These are phyloP conservation scores for Clathrus columnatus DNA, from an alignment of 768 basidiomycete species.

Conservation along the genomic window DNA sequence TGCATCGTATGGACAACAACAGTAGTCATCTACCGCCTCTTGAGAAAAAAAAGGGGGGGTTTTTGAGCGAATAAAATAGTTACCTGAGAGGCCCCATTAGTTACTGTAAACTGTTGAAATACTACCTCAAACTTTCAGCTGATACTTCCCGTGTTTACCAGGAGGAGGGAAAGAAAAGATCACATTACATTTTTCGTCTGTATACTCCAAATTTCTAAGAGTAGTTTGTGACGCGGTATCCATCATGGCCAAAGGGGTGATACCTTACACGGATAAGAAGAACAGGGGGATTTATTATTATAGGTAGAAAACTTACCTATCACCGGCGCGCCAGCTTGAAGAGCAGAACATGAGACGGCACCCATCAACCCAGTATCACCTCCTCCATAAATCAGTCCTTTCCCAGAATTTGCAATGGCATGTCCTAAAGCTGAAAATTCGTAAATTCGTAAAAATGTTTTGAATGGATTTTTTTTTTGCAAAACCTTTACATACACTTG, in stretches of 20 bases:
- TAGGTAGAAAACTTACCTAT: conserved; percentile 18
- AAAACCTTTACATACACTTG: conserved; percentile 58
- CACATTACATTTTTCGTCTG: background rate
- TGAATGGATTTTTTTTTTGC: conserved; percentile 12
- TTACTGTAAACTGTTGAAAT: conserved; percentile 28
- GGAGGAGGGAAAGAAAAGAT: background rate
- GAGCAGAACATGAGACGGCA: conserved; percentile 54
- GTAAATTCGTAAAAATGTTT: background rate
- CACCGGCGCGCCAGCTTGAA: conserved; percentile 60
- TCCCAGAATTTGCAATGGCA: conserved; percentile 51
- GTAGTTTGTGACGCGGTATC: conserved; percentile 56
- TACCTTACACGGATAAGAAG: conserved; percentile 37
- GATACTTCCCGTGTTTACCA: conserved; percentile 15
- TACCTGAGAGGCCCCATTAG: background rate
- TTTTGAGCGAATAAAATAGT: conserved; percentile 6
- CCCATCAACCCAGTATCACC: conserved; percentile 85
- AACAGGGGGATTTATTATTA: no score
- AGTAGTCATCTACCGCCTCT: background rate
- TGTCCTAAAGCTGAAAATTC: conserved; percentile 52
- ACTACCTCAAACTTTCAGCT: conserved; percentile 22
- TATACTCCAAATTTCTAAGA: conserved; percentile 28
- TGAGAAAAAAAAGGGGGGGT: conserved; percentile 4
- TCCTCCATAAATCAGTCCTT: conserved; percentile 81
- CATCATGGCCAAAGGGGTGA: conserved; percentile 72
- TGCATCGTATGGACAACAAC: conserved; percentile 78